Evolutionary conservation across 2,329 filamentous ascomycete genomes (phyloP), one percentile per base, ranked within the genome.

Genomic region (Penicillium aurantiogriseum): DNA sequence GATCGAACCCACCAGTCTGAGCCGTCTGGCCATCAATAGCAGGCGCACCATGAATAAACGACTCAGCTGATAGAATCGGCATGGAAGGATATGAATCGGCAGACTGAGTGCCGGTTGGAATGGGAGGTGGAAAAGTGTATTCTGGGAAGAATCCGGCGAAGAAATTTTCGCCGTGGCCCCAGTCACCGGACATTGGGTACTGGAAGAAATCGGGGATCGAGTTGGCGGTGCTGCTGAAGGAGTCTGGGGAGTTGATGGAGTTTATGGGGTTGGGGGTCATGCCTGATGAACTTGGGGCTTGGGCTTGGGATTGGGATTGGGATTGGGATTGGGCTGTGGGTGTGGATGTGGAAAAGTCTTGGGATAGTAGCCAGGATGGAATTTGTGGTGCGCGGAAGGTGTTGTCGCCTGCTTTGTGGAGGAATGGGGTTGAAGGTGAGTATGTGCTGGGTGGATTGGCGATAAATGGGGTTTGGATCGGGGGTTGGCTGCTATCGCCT

Each of bases 181-280:
- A 96, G 69, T 97, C 92, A 19, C 96, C 81, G 8, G 89, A 91
- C 83, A 96, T 91, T 0, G 92, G 92, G 80, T 96, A 85, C 71
- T 92, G 88, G 85, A 93, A 97, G 35, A 97, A 76, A 73, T 96
- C 92, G 63, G 69, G 68, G 45, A 71, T 63, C 17, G 57, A 8
- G 39, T 54, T 57, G 29, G 33, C 44, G 23, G 36, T 39, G 49
- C 57, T 60, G 57, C 33, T 64, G 65, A 60, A 73, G 66, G 67
- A 72, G 64, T 65, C 61, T 36, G 66, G 67, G 21, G 66, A 66
- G 44, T 63, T 54, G 29, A 52, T 61, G 36, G 59, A 55, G 19
- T 60, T 51, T 17, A 56, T 17, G 60, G 31, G 19, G 36, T 44
- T 21, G 56, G 57, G 25, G 51, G 36, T 38, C 13, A 62, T 54